Percentiles rank a stretch among this genome's conserved stretches.
These are phyloP conservation scores for Rhodotorula babjevae DNA, from an alignment of 768 basidiomycete genomes.

Conservation along the genomic window DNA sequence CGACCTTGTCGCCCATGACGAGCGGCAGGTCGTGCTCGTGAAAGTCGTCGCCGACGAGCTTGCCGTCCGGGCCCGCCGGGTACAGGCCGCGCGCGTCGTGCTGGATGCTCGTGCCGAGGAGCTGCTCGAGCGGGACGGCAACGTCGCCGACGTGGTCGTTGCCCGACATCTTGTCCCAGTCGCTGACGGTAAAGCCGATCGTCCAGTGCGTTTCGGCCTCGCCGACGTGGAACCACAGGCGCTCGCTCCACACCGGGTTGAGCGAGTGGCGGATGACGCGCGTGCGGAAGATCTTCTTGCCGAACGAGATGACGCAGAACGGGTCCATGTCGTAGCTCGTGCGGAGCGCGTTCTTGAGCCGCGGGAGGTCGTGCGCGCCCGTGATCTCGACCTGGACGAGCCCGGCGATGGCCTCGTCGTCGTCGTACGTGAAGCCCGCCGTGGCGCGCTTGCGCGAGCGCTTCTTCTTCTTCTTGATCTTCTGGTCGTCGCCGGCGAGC, in stretches of 20 bases:
- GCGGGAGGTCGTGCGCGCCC: conserved; percentile 75
- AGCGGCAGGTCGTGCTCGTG: conserved; percentile 61
- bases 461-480: not conserved
- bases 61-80: conserved; percentile 55
- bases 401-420: conserved; percentile 74
- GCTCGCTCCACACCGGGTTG: conserved; percentile 91
- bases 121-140: conserved; percentile 63
- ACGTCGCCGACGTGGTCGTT: conserved; percentile 87
- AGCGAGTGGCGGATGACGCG: conserved; percentile 76
- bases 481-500: not conserved
- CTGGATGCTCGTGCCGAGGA: conserved; percentile 64
- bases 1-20: not conserved
- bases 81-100: conserved; percentile 56
- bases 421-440: conserved; percentile 16
- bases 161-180: conserved; percentile 86
- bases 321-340: conserved; percentile 78
- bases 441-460: not conserved
- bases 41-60: conserved; percentile 57
- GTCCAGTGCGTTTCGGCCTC: conserved; percentile 69
- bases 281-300: conserved; percentile 83
- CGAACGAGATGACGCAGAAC: conserved; percentile 90
- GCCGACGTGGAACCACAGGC: conserved; percentile 88
- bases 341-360: conserved; percentile 59
- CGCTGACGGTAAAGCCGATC: conserved; percentile 72
- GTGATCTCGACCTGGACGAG: conserved; percentile 93